Evolutionary conservation across 148 eudicot species (phyloP), one percentile per base, ranked within the genome.

Genomic region (Rhododendron kiyosumense): DNA sequence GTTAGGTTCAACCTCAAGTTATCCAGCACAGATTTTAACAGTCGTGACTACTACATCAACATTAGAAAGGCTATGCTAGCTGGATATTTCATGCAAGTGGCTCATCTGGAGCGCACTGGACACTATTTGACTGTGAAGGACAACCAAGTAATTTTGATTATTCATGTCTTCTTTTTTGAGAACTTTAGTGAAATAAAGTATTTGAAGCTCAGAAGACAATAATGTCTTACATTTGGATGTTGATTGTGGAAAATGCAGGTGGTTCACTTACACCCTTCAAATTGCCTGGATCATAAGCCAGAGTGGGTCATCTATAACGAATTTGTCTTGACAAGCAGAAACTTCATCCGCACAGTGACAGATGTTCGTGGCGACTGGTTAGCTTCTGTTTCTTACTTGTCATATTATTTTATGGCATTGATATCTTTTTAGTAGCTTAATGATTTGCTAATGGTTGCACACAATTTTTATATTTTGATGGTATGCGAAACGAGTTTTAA

Each of bases 11-110:
- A 91, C 86, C 90, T 97, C 32, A 97, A 92, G 93, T 81, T 93
- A 63, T 95, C 98, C 93, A 97, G 99, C 89, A 95, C 98, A 41
- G 98, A 95, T 86, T 97, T 97, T 81, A 97, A 91, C 89, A 97
- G 98, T 91, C 93, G 98, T 81, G 98, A 95, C 86, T 97, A 97
- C 91, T 97, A 97, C 84, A 38, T 93, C 87, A 97, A 95, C 92
- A 97, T 97, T 74, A 91, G 99, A 84, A 97, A 97, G 91, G 99
- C 99, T 65, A 97, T 97, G 96, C 85, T 95, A 83, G 98, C 99
- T 85, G 99, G 99, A 80, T 95, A 97, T 86, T 97, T 97, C 89
- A 97, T 97, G 99, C 99, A 97, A 91, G 99, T 97, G 75, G 99
- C 98, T 80, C 99, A 97, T 89, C 84, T 97, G 74, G 99, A 97